Base-by-base conservation (phyloP, 164 flowering plant species). In the Kalanchoe fedtschenkoi region DNA sequence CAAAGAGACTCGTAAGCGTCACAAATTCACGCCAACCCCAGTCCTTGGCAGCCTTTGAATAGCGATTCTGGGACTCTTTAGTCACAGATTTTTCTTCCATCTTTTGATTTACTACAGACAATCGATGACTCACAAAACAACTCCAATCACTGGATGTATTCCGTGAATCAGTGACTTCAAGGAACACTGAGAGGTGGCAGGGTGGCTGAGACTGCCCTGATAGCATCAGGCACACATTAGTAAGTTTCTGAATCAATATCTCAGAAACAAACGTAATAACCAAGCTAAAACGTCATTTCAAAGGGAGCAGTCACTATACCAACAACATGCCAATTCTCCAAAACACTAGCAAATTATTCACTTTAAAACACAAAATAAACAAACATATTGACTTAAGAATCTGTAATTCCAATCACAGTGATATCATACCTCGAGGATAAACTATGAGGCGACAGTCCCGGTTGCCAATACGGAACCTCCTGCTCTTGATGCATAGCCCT, bases 201-300 rank as follows among this genome's bases (percentile, higher is more conserved):
- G 99, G 99, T 72, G 97, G 97, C 69, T 93, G 97, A 71, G 99
- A 93, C 96, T 90, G 99, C 86, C 99, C 97, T 93, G 97, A 63
- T 76, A 75, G 80, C 83, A 81, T 65, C 69, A 80, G 78, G 56
- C 53, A 71, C 19, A 65, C 46, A 47, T 46, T 46, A 72, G 60
- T 66, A 34, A 57, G 66, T 73, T 78, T 77, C 74, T 75, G 16
- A 47, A 21, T 29, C 54, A 47, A 8, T 4, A 47, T 21, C 28
- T 47, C 28, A 21, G 22, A 47, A 22, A 47, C 2, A 44, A 24
- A n/a, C 5, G 53, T 3, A n/a, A n/a, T 11, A 9, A 24, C 29
- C n/a, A 47, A 47, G 55, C 2, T 26, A 29, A 5, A 1, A 51
- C 32, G 26, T 51, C 16, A 24, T 17, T 17, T 51, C 14, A 30